Conservation (phyloP, 768 basidiomycete species). For the Podaxis sp. region DNA sequence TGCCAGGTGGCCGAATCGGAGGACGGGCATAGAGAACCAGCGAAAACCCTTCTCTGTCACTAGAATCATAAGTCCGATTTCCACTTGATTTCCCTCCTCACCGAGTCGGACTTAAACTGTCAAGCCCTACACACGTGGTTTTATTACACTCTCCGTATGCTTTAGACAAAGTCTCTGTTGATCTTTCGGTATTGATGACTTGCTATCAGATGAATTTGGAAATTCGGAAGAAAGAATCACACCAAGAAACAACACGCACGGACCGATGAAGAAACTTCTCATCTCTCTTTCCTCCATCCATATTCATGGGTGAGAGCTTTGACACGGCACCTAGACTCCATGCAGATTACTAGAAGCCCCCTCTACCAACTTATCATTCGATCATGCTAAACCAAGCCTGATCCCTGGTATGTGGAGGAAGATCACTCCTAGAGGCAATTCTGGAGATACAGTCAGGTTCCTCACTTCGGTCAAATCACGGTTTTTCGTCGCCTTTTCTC, state of each 20-base stretch:
- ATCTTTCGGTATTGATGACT: background rate
- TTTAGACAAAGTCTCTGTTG: background rate
- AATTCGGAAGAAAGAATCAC: background rate
- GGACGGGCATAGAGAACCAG: background rate
- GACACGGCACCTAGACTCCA: background rate
- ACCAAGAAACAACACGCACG: background rate
- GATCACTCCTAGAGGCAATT: background rate
- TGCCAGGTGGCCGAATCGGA: background rate
- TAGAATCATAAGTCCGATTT: background rate
- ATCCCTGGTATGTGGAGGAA: background rate
- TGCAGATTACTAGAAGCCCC: background rate
- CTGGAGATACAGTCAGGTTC: background rate
- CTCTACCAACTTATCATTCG: background rate
- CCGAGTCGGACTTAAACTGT: background rate
- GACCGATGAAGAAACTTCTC: background rate
- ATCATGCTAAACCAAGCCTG: background rate
- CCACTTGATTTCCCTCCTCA: background rate
- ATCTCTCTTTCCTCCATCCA: background rate
- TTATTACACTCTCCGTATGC: background rate
- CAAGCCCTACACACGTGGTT: background rate
- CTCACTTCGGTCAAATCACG: slow-evolving; percentile 3
- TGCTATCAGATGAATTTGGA: background rate
- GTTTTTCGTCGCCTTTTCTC: slow-evolving; percentile 5
- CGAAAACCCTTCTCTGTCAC: background rate
- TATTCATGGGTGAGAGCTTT: background rate